These are phyloP conservation scores for Coleophoma crateriformis DNA, from an alignment of 2,329 filamentous ascomycete genomes.

Conservation along the genomic window DNA sequence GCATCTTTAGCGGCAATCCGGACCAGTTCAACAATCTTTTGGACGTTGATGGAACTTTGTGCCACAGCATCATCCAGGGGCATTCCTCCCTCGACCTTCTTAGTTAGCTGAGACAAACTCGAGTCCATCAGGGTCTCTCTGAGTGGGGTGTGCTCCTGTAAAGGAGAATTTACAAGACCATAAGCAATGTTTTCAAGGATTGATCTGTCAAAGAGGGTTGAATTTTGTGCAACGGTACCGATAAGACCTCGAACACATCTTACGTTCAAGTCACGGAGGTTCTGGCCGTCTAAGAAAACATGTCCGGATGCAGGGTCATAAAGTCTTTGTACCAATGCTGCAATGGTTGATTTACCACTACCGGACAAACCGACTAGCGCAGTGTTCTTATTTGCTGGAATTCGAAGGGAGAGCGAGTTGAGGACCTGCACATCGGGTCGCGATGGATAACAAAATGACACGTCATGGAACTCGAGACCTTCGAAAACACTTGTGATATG, in stretches of 20 bases:
- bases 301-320: constrained; percentile 81
- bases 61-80: constrained; percentile 56
- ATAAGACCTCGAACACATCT: constrained; percentile 90
- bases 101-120: not conserved
- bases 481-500: constrained; percentile 36
- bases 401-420: constrained; percentile 70
- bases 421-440: constrained; percentile 86
- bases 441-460: constrained; percentile 93
- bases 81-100: constrained; percentile 49
- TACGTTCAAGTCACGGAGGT: constrained; percentile 77
- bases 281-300: constrained; percentile 76
- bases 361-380: constrained; percentile 92
- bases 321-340: constrained; percentile 91
- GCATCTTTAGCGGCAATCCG: constrained; percentile 81
- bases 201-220: constrained; percentile 80
- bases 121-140: not conserved
- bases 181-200: constrained; percentile 89
- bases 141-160: not conserved
- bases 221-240: constrained; percentile 87
- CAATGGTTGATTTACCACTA: constrained; percentile 90
- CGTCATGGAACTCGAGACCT: constrained; percentile 72
- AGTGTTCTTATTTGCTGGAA: constrained; percentile 90
- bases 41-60: constrained; percentile 57
- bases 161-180: constrained; percentile 58
- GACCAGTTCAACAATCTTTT: constrained; percentile 48